These are phyloP conservation scores for Fomitopsis palustris DNA, from an alignment of 1,284 basidiomycete species.

Conservation along the genomic window DNA sequence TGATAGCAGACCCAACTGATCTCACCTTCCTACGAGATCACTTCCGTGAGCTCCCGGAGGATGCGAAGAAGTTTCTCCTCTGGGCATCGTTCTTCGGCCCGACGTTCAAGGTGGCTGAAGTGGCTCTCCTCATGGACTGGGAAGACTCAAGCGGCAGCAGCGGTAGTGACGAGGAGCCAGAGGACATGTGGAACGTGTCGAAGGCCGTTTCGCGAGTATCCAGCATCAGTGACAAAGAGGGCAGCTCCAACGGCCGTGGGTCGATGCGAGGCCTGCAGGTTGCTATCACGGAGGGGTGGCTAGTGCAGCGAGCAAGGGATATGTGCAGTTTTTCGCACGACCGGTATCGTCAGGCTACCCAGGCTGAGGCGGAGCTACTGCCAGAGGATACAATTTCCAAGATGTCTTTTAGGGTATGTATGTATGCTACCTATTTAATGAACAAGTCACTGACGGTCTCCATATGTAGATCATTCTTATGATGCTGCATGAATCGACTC, in stretches of 20 bases:
- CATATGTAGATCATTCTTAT: constrained; percentile 57
- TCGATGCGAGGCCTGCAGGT: constrained; percentile 66
- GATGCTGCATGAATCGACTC: constrained; percentile 58
- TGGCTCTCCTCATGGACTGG: constrained; percentile 68
- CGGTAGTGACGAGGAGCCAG: constrained; percentile 51
- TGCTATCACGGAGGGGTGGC: constrained; percentile 67
- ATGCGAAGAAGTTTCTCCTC: constrained; percentile 59
- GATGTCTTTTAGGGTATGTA: constrained; percentile 61
- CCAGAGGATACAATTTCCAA: constrained; percentile 51
- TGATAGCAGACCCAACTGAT: constrained; percentile 53
- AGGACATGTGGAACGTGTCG: constrained; percentile 49
- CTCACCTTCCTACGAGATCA: constrained; percentile 57
- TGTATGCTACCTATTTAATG: not conserved
- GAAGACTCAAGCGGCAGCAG: constrained; percentile 49
- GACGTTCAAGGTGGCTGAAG: constrained; percentile 71
- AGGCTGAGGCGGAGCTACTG: constrained; percentile 50
- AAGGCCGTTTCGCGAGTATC: constrained; percentile 46
- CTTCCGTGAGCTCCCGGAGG: constrained; percentile 57
- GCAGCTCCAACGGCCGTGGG: constrained; percentile 38
- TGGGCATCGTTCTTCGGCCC: constrained; percentile 73
- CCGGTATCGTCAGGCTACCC: constrained; percentile 65
- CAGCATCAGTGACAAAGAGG: constrained; percentile 37
- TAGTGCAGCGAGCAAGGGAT: constrained; percentile 64
- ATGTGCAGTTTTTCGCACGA: constrained; percentile 75
- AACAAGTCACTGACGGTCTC: not conserved